These are phyloP conservation scores for Vanrija pseudolonga DNA, from an alignment of 1,284 basidiomycete genomes.

Conservation along the genomic window DNA sequence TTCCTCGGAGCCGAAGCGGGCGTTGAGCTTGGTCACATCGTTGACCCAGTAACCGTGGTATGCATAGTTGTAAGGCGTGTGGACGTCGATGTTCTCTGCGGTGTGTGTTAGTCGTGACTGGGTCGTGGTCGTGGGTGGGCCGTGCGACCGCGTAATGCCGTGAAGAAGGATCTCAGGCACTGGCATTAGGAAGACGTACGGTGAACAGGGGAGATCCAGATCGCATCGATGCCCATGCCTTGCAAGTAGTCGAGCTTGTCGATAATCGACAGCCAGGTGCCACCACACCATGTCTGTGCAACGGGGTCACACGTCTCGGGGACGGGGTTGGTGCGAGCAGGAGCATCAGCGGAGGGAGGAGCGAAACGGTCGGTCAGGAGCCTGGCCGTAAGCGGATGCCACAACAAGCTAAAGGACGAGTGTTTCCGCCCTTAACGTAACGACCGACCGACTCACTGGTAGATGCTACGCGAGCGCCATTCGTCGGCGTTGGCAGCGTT, in stretches of 20 bases:
- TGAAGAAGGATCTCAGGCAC: background rate
- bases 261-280: slow-evolving; percentile 69
- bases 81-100: slow-evolving; percentile 62
- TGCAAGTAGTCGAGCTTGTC: slow-evolving; percentile 74
- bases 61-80: slow-evolving; percentile 56
- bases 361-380: slow-evolving; percentile 74
- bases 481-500: slow-evolving; percentile 39
- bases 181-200: slow-evolving; percentile 12
- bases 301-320: slow-evolving; percentile 29
- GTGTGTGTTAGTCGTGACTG: background rate
- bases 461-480: slow-evolving; percentile 49
- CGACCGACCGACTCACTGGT: slow-evolving; percentile 37
- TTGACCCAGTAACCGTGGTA: slow-evolving; percentile 53
- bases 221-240: slow-evolving; percentile 68
- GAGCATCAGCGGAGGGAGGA: slow-evolving; percentile 55
- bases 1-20: slow-evolving; percentile 62
- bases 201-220: slow-evolving; percentile 52
- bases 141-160: background rate
- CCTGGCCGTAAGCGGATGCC: slow-evolving; percentile 43
- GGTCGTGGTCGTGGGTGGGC: no score
- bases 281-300: slow-evolving; percentile 61
- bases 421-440: background rate
- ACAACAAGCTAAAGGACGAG: background rate
- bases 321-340: slow-evolving; percentile 53
- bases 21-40: slow-evolving; percentile 63